A percentile compares a stretch with the other conserved stretches of the same genome.
Evolutionary conservation across 2,329 filamentous ascomycete genomes (phyloP).

Genomic region (Trichoderma brevicompactum): DNA sequence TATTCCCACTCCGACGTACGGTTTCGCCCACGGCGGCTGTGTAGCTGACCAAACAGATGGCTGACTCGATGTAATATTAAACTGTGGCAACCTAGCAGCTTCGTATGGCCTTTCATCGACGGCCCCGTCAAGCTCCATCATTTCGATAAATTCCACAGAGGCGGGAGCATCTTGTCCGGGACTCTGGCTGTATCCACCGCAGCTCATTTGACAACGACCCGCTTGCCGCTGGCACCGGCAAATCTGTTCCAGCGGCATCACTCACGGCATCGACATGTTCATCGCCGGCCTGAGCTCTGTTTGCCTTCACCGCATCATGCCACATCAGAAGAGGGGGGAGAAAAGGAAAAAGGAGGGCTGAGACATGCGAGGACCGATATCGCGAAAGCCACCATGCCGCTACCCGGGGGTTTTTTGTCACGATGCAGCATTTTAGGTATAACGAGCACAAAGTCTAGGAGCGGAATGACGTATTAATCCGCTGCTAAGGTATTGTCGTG

Average conservation of each 20-base stretch:
- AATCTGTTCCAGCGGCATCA: neutral
- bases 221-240: conserved; percentile 14
- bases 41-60: neutral
- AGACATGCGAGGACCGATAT: conserved; percentile 18
- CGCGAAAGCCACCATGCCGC: conserved; percentile 22
- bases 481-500: neutral
- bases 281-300: neutral
- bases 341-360: neutral
- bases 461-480: conserved; percentile 19
- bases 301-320: conserved; percentile 22
- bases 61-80: conserved; percentile 21
- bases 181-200: conserved; percentile 15
- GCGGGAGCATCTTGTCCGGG: conserved; percentile 23
- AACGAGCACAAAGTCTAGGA: conserved; percentile 3
- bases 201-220: conserved; percentile 22
- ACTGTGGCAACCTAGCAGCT: neutral
- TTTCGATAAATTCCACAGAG: conserved; percentile 1
- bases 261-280: neutral
- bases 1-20: neutral
- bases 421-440: conserved; percentile 1
- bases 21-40: neutral
- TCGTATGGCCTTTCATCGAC: neutral
- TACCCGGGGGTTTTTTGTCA: conserved; percentile 20
- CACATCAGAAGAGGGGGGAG: neutral
- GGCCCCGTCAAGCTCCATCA: neutral